These are phyloP conservation scores for Paspalum vaginatum DNA, from an alignment of 176 grass and related monocot genomes.

Conservation along the genomic window DNA sequence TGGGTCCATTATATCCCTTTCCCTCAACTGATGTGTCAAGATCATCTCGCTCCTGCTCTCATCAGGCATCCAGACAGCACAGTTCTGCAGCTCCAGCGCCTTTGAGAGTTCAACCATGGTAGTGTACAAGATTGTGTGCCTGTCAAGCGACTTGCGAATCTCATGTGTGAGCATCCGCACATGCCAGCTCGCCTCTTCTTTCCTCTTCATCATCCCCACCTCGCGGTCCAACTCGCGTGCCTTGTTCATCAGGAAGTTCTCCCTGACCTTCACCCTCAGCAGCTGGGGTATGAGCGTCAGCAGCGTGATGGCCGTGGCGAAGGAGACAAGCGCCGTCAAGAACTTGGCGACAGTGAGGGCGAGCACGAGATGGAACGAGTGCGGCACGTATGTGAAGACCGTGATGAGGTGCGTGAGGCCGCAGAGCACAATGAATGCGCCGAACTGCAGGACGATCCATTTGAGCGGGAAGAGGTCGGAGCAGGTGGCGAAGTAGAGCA, in stretches of 20 bases:
- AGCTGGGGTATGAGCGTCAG: conserved; percentile 83
- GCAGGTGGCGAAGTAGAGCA: conserved; percentile 80
- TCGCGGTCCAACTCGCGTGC: conserved; percentile 64
- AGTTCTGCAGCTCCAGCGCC: conserved; percentile 66
- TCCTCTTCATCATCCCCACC: conserved; percentile 67
- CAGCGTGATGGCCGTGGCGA: conserved; percentile 67
- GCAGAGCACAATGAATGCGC: conserved; percentile 80
- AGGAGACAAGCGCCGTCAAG: conserved; percentile 75
- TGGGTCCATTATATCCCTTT: conserved; percentile 43
- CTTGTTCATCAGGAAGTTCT: conserved; percentile 74
- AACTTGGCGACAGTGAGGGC: conserved; percentile 81
- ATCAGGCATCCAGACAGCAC: conserved; percentile 81
- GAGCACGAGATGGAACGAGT: conserved; percentile 71
- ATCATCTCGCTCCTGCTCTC: conserved; percentile 59
- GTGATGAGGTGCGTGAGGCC: conserved; percentile 72
- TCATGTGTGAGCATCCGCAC: conserved; percentile 84
- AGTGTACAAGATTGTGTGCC: conserved; percentile 76
- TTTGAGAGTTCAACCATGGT: conserved; percentile 85
- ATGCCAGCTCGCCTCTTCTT: conserved; percentile 76
- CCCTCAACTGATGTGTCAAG: conserved; percentile 68
- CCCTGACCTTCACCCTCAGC: conserved; percentile 79
- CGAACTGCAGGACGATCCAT: conserved; percentile 83
- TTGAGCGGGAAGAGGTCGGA: conserved; percentile 76
- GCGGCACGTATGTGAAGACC: conserved; percentile 70
- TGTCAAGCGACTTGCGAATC: conserved; percentile 75